Conservation (phyloP, 805 yeast species). For the Candida odintsovae region DNA sequence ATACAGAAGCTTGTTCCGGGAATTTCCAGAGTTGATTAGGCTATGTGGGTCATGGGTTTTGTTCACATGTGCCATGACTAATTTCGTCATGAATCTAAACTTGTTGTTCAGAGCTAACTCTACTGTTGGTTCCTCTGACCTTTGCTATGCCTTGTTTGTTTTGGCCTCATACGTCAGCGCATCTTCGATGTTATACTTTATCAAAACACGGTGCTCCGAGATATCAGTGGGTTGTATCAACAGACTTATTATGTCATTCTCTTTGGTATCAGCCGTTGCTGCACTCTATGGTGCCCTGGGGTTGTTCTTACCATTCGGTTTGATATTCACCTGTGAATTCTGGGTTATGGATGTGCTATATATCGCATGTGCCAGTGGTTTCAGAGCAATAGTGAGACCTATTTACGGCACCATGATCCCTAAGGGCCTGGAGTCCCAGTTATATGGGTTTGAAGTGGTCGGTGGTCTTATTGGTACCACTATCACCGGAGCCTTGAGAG, state of each 20-base stretch:
- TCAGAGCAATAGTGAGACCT: not conserved
- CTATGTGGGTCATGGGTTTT: not conserved
- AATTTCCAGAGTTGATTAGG: not conserved
- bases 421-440: not conserved
- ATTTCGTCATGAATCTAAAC: conserved; percentile 1
- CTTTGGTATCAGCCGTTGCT: too few species aligned
- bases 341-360: not conserved
- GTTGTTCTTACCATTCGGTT: not conserved
- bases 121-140: not conserved
- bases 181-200: not conserved
- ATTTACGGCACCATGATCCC: not conserved
- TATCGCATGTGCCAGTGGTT: not conserved
- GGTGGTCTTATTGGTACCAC: not conserved
- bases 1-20: not conserved
- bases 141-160: not conserved
- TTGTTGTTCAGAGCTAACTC: not conserved
- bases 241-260: not conserved
- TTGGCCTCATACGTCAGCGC: not conserved
- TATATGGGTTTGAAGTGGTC: not conserved
- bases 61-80: conserved; percentile 1
- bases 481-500: not conserved
- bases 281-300: not conserved
- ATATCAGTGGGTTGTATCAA: not conserved
- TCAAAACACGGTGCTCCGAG: not conserved
- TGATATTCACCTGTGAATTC: not conserved